phyloP scores from a whole-genome alignment of 345 rosid genomes.

The Boechera retrofracta region DNA sequence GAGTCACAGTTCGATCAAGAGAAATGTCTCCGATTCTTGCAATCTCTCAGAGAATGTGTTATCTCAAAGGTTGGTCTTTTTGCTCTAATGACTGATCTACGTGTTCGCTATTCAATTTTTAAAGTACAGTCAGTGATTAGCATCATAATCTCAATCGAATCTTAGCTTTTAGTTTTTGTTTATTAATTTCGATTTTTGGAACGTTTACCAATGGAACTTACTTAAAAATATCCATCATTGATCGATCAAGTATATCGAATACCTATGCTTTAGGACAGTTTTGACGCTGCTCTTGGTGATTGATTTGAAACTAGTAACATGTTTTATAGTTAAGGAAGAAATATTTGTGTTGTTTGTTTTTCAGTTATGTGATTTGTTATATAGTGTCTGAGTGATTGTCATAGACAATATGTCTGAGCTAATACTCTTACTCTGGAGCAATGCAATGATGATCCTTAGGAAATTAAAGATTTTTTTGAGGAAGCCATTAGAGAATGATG shows the following conservation, averaged over 20 bases:
- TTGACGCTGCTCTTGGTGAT: background rate
- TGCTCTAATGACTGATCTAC: background rate
- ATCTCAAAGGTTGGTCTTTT: slow-evolving; percentile 70
- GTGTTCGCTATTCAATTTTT: background rate
- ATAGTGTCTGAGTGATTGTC: background rate
- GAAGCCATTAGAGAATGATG: slow-evolving; percentile 13
- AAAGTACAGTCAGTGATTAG: background rate
- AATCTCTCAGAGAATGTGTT: slow-evolving; percentile 69
- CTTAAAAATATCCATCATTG: background rate
- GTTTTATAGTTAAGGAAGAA: too few relatives aligned
- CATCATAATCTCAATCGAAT: slow-evolving; percentile 2
- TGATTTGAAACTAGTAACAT: too few relatives aligned
- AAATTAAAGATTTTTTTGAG: background rate
- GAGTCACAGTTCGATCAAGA: slow-evolving; percentile 69
- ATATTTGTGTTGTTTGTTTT: background rate
- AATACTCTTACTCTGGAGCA: background rate
- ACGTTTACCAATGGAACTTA: background rate
- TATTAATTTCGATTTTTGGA: background rate
- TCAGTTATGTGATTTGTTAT: too few relatives aligned
- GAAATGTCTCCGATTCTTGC: slow-evolving; percentile 63
- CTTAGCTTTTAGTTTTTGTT: background rate
- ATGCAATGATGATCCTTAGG: background rate
- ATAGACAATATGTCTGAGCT: slow-evolving; percentile 18
- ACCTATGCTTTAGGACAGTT: background rate
- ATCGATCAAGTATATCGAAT: background rate